Evolutionary conservation across 2,329 filamentous ascomycete species (phyloP), one percentile per base, ranked within the genome.

Genomic region (Aureobasidium sp.): DNA sequence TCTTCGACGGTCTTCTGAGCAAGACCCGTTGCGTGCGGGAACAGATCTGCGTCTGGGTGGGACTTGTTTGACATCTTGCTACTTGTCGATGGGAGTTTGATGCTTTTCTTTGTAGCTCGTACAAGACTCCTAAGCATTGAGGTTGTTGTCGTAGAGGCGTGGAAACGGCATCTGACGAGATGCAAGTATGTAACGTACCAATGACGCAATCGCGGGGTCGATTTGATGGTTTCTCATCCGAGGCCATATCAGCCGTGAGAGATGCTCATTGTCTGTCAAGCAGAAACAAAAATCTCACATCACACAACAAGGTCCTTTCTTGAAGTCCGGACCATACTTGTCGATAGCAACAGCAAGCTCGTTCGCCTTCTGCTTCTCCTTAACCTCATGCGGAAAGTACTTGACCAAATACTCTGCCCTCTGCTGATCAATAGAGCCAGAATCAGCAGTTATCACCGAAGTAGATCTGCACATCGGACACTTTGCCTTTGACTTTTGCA

Each of bases 381-480:
- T 85, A 54, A 87, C 87, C 76, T 97, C 93, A 63, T 93, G 89
- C 1, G 91, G 90, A 70, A 97, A 97, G 77, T 93, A 94, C 66
- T 87, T 89, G 71, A 90, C 88, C 67, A 97, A 79, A 69, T 92
- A 95, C 31, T 84, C 87, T 60, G 90, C 87, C 27, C 94, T 82
- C 8, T 91, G 84, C 27, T 81, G 79, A 73, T 97, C 93, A 25
- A 96, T 85, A 68, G 92, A 91, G 59, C 88, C 85, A 64, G 88
- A 84, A 68, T 92, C 90, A 0, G 93, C 93, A 66, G 85, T 81
- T 81, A 93, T 85, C 15, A 97, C 88, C 0, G 90, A 91, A 66
- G 90, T 86, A 23, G 88, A 86, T 66, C 94, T 86, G 75, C 94
- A 97, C 63, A 96, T 82, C 0, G 94, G 93, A 74, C 94, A 97